These are phyloP conservation scores for Aspergillus chevalieri DNA, from an alignment of 2,329 filamentous ascomycete species.

Conservation along the genomic window DNA sequence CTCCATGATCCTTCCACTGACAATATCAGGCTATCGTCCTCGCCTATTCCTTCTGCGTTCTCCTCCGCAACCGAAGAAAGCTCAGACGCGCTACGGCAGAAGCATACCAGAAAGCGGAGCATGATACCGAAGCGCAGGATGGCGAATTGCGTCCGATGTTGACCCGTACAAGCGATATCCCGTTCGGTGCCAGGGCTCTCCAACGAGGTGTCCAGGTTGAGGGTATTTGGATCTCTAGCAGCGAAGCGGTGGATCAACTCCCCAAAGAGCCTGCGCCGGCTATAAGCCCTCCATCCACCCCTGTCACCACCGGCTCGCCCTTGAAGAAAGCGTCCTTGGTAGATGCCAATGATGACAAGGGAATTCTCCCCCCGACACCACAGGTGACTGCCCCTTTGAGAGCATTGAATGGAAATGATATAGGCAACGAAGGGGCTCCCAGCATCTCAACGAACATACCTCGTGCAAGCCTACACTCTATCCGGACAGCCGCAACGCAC, in stretches of 20 bases:
- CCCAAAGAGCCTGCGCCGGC: conserved; percentile 9
- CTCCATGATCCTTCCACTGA: conserved; percentile 18
- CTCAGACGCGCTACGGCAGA: conserved; percentile 60
- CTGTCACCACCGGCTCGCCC: conserved; percentile 1
- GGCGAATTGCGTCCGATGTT: conserved; percentile 52
- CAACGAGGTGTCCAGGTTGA: conserved; percentile 78
- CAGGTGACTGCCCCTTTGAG: background rate
- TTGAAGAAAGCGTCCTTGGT: background rate
- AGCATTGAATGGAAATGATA: background rate
- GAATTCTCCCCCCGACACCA: background rate
- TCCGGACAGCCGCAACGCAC: conserved; percentile 1
- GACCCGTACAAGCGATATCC: conserved; percentile 56
- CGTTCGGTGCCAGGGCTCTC: conserved; percentile 80
- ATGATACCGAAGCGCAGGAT: conserved; percentile 36
- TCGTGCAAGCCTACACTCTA: conserved; percentile 2
- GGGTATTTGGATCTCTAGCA: conserved; percentile 69
- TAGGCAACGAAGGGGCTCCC: background rate
- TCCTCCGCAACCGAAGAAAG: conserved; percentile 51
- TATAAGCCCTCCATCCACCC: conserved; percentile 5
- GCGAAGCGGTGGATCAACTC: conserved; percentile 29
- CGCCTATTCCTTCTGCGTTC: conserved; percentile 59
- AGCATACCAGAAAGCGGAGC: conserved; percentile 55
- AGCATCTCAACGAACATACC: conserved; percentile 4
- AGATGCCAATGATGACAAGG: background rate
- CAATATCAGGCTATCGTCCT: conserved; percentile 56